Evolutionary conservation across 208 protist genomes (phyloP).

Genomic region (Acanthamoeba culbertsoni): DNA sequence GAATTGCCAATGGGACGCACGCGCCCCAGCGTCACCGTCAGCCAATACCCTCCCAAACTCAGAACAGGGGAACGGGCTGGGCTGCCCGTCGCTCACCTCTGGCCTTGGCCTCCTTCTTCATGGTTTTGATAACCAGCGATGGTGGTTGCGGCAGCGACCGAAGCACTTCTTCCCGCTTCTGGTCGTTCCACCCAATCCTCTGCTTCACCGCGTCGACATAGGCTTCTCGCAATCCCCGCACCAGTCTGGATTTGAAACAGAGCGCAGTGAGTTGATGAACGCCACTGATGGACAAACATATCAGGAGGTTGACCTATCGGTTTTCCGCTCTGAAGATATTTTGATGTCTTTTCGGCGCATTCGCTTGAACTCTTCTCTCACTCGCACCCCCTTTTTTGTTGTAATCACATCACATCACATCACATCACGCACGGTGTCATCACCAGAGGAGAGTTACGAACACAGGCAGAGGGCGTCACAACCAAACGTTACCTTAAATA

Average conservation of each 20-base stretch:
- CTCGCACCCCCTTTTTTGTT: neutral
- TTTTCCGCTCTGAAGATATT: neutral
- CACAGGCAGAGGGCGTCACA: neutral
- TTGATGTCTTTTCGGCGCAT: conserved; percentile 30
- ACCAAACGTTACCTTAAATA: conserved; percentile 39
- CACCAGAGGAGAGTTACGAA: neutral
- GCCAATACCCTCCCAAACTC: neutral
- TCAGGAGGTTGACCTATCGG: neutral
- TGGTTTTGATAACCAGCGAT: neutral
- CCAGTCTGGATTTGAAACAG: neutral
- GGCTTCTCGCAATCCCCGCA: neutral
- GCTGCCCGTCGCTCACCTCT: neutral
- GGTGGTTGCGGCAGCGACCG: neutral
- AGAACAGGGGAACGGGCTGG: neutral
- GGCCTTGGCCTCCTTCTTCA: conserved; percentile 14
- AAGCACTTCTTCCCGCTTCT: neutral
- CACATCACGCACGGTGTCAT: neutral
- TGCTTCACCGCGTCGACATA: conserved; percentile 13
- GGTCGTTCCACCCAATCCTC: neutral
- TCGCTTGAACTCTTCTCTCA: neutral
- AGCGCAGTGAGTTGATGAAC: neutral
- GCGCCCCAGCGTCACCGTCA: neutral
- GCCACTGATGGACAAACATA: neutral
- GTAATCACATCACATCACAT: neutral
- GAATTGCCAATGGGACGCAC: neutral